Base-by-base conservation (phyloP, 1,139 yeast genomes). In the Debaryomyces fabryi region DNA sequence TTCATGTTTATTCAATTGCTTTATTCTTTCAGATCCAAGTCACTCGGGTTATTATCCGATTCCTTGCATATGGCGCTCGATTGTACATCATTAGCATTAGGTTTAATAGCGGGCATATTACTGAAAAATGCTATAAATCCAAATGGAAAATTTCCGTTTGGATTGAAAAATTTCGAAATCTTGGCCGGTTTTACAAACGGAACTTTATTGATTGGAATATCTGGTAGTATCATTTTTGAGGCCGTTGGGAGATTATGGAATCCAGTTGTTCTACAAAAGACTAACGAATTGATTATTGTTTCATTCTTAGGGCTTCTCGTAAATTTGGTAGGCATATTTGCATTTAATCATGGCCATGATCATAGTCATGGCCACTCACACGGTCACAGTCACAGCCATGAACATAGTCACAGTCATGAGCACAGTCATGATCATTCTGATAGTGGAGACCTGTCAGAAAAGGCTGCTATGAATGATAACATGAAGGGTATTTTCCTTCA, bases 141-240 rank as follows among this genome's bases (percentile, higher is more conserved):
- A 7, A 83, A 83, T 49, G 79, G 85, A 12, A 77, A 82, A 49
- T 93, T 81, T 60, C 98, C 99, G 0, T 91, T 89, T 69, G 97
- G 97, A 0, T 74, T 92, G 49, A 78, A 84, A 12, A 83, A 90
- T 63, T 85, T 93, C 44, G 99, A 92, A 62, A 90, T 95, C 1
- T 75, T 95, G 50, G 95, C 97, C 0, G 99, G 99, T 0, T 93
- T 93, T 59, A 88, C 98, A 6, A 93, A 93, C 65, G 99, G 97
- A 8, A 86, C 96, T 6, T 68, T 93, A 43, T 73, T 93, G 44
- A 70, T 95, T 27, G 97, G 96, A 2, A 93, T 93, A 42, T 91
- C 93, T 25, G 86, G 88, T 16, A 93, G 96, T 18, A 92, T 95
- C 43, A 76, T 88, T 30, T 83, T 89, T 53, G 97, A 93, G 65